Base-by-base conservation (phyloP, 78 protist genomes). In the Bigelowiella natans region DNA sequence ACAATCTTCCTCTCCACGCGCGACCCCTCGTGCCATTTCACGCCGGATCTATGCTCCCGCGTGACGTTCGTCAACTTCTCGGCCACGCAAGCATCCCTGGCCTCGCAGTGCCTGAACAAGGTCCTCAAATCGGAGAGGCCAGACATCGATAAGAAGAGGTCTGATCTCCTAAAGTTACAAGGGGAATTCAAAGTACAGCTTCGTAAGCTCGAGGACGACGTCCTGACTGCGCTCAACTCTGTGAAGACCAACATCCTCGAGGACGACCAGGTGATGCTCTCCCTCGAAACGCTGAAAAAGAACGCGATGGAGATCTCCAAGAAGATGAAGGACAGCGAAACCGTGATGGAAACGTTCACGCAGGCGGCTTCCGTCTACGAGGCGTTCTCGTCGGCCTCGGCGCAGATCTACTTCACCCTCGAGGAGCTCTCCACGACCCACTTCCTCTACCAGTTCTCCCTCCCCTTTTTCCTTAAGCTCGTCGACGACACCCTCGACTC, bases 401-500 rank as follows among this genome's bases (percentile, higher is more conserved):
- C 96, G 28, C 82, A 89, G 39, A 82, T 97, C 83, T 97, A 95
- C 95, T 97, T 97, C 86, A 82, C 95, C 2, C 38, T 96, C 90
- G 97, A 95, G 40, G 93, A 92, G 89, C 88, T 98, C 31, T 30
- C 92, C 2, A 94, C 92, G 51, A 40, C 95, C 2, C 95, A 96
- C 93, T 91, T 87, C 39, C 86, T 97, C 88, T 98, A 98, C 92
- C 97, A 95, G 39, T 97, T 94, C 95, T 95, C 98, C 30, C 92
- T 98, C 34, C 51, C 92, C 31, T 87, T 85, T 94, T 97, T 97
- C 96, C 38, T 96, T 83, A 94, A 91, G 73, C 92, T 97, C 40
- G 95, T 96, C 87, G 40, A 91, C 82, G 85, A 39, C 1, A 95
- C 94, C 18, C 92, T 97, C 37, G 83, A 87, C 29, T 26, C 26